A percentile compares a stretch with the other conserved stretches of the same genome.
These are phyloP conservation scores for Hypholoma sublateritium DNA, from an alignment of 768 basidiomycete species.

Conservation along the genomic window DNA sequence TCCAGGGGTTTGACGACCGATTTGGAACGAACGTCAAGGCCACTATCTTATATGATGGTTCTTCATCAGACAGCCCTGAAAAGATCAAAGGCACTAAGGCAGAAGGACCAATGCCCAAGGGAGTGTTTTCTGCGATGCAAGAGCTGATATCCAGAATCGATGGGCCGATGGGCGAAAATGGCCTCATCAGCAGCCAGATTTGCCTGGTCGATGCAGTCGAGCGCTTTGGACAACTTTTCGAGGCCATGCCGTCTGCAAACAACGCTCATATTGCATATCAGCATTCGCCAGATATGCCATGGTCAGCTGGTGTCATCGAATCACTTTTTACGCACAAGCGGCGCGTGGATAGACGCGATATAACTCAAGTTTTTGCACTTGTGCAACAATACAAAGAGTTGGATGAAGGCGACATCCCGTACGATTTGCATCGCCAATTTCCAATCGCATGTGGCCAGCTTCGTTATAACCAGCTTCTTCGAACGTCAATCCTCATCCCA, in stretches of 20 bases:
- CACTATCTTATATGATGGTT: not conserved
- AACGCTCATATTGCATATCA: constrained; percentile 1
- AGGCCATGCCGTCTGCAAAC: not conserved
- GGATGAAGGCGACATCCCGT: not conserved
- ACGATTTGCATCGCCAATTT: not conserved
- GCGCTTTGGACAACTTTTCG: not conserved
- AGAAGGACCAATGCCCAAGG: not conserved
- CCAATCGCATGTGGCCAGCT: not conserved
- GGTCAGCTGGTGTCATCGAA: not conserved
- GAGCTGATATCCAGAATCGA: not conserved
- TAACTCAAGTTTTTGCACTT: not conserved
- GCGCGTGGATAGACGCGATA: not conserved
- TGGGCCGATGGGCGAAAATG: not conserved
- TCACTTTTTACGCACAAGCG: not conserved
- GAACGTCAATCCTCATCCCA: not conserved
- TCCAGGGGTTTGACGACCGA: not conserved
- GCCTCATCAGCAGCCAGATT: not conserved
- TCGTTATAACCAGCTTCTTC: not conserved
- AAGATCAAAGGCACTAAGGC: not conserved
- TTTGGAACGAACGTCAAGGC: not conserved
- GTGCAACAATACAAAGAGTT: not conserved
- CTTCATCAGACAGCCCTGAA: not conserved
- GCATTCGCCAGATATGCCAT: not conserved
- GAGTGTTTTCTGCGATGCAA: not conserved
- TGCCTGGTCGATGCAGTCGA: not conserved